phyloP scores from a whole-genome alignment of 2,329 filamentous ascomycete genomes.

The Aureobasidium sp. region DNA sequence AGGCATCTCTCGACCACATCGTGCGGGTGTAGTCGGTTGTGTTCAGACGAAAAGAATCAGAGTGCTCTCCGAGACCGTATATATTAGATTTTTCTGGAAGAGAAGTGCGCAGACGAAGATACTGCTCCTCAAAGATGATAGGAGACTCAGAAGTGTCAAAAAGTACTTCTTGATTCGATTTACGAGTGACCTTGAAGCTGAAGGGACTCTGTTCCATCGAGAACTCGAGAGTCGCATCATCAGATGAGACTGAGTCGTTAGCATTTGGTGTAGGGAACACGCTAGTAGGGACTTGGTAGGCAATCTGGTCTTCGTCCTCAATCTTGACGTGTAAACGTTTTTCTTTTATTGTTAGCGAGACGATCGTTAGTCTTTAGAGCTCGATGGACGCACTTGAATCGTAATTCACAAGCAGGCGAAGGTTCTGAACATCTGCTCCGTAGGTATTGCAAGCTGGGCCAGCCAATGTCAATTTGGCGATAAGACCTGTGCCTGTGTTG shows the following conservation, averaged over 20 bases:
- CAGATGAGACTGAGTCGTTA: conserved; percentile 18
- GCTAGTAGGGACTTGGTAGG: conserved; percentile 65
- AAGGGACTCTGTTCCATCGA: conserved; percentile 51
- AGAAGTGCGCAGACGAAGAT: conserved; percentile 61
- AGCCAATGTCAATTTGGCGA: conserved; percentile 56
- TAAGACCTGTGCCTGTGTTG: conserved; percentile 18
- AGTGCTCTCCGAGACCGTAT: conserved; percentile 73
- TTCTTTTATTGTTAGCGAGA: neutral
- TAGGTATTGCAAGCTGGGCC: conserved; percentile 57
- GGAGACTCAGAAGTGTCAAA: conserved; percentile 61
- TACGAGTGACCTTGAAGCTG: conserved; percentile 56
- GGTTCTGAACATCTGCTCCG: conserved; percentile 46
- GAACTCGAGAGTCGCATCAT: conserved; percentile 31
- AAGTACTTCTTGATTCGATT: conserved; percentile 49
- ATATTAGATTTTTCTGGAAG: conserved; percentile 61
- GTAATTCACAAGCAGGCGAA: conserved; percentile 55
- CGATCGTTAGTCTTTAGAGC: neutral
- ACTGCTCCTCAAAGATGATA: conserved; percentile 71
- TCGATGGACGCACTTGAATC: conserved; percentile 38
- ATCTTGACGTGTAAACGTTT: conserved; percentile 64
- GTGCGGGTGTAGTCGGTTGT: conserved; percentile 6
- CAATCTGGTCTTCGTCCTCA: conserved; percentile 56
- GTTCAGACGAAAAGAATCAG: conserved; percentile 43
- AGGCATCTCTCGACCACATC: conserved; percentile 61
- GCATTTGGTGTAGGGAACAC: conserved; percentile 43